Evolutionary conservation across 2,329 filamentous ascomycete genomes (phyloP).

Genomic region (Aurifilum marmelostoma): DNA sequence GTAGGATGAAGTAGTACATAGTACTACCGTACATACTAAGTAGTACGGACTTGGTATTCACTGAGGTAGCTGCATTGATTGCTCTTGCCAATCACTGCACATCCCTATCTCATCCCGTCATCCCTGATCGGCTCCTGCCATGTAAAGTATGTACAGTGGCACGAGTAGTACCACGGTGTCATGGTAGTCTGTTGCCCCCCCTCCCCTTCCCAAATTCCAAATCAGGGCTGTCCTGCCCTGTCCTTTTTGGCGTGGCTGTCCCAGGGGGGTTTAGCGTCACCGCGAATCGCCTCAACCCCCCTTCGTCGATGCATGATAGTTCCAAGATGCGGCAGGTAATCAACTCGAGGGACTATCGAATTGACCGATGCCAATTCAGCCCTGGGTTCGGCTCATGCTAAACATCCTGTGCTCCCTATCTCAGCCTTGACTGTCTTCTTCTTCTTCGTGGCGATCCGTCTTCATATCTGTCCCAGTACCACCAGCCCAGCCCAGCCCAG

Average conservation of each 20-base stretch:
- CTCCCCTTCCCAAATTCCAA: too few species aligned
- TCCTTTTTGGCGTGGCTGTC: not conserved
- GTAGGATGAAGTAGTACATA: not conserved
- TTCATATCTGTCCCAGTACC: constrained; percentile 1
- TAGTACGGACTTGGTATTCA: too few species aligned
- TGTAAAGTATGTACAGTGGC: not conserved
- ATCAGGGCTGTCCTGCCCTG: not conserved
- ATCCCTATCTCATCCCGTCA: too few species aligned
- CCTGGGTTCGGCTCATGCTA: constrained; percentile 31
- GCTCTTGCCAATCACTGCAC: too few species aligned
- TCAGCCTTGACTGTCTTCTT: too few species aligned
- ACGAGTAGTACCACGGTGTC: not conserved
- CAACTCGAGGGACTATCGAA: constrained; percentile 11
- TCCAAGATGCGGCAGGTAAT: not conserved
- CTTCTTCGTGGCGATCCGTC: not conserved
- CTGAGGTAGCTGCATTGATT: not conserved
- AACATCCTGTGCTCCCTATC: constrained; percentile 26
- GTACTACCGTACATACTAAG: too few species aligned
- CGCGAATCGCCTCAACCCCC: not conserved
- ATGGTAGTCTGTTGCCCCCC: too few species aligned
- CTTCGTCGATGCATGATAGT: not conserved
- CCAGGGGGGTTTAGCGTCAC: not conserved
- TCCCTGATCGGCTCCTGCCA: too few species aligned
- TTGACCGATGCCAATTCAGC: constrained; percentile 28
- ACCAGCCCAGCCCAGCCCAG: not conserved